Evolutionary conservation across 2,329 filamentous ascomycete genomes (phyloP), one percentile per base, ranked within the genome.

Genomic region (Penicillium sp.): DNA sequence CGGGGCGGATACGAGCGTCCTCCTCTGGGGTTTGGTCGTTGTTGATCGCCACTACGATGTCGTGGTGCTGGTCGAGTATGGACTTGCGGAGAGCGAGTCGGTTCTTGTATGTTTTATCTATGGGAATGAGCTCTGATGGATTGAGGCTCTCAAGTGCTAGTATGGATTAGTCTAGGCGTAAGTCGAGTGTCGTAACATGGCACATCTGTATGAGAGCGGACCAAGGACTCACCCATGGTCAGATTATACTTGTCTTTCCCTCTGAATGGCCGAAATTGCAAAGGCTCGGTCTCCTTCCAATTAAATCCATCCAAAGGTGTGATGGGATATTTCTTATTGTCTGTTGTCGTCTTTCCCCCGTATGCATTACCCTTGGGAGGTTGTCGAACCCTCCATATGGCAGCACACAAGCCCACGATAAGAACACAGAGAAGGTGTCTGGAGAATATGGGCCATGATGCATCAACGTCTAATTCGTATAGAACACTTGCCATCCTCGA

Each of bases 201-300:
- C 20, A 31, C 18, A 43, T 61, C 6, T 38, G 2, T 29, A 31
- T 16, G n/a, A 26, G 9, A 29, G 13, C 14, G 5, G 18, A 29
- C 1, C 4, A 46, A 14, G 4, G 8, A 48, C 71, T 59, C 70
- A 85, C 84, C 81, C 85, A 87, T 87, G 6, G 84, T 86, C 49
- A 87, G 69, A 65, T 86, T 79, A 65, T 84, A 87, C 62, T 81
- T 85, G 6, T 82, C 78, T 67, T 81, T 85, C 5, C 82, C 79
- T 67, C 84, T 85, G 69, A 85, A 85, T 0, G 82, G 81, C 14
- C 84, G 75, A 11, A 84, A 66, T 55, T 82, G 78, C 37, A 84
- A 65, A 0, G 82, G 84, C 54, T 80, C 75, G 32, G 78, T 80
- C 0, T 70, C 74, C 50, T 74, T 65, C 77, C 82, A 81, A 56